These are phyloP conservation scores for Cucurbita moschata DNA, from an alignment of 306 rosid species.

Conservation along the genomic window DNA sequence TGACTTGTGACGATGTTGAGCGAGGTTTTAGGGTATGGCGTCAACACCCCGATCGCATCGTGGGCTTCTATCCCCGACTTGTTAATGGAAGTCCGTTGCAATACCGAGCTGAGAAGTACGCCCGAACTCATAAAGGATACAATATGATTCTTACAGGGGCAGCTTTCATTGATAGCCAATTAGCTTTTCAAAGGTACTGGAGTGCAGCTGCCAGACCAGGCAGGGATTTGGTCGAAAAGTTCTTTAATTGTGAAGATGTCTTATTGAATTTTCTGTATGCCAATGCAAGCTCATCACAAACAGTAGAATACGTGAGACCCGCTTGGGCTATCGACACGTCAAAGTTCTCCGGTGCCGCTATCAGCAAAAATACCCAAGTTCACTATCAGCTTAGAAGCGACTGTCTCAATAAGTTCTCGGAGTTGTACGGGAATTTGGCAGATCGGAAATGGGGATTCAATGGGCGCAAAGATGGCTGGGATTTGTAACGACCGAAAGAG, in stretches of 20 bases:
- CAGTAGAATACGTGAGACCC: conserved; percentile 86
- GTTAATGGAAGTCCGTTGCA: conserved; percentile 49
- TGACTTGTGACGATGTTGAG: conserved; percentile 91
- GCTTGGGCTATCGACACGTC: conserved; percentile 98
- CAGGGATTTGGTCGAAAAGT: conserved; percentile 57
- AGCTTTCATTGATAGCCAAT: conserved; percentile 63
- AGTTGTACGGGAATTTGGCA: conserved; percentile 55
- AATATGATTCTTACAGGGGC: conserved; percentile 98
- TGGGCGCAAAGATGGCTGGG: conserved; percentile 87
- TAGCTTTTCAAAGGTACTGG: conserved; percentile 82
- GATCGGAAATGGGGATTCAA: conserved; percentile 56
- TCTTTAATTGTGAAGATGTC: conserved; percentile 83
- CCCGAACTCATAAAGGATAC: conserved; percentile 65
- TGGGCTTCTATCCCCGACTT: conserved; percentile 92
- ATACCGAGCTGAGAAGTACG: conserved; percentile 68
- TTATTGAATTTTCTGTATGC: conserved; percentile 78
- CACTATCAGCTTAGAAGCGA: conserved; percentile 56
- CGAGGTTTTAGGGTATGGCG: conserved; percentile 94
- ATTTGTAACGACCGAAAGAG: conserved; percentile 36
- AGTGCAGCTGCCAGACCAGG: conserved; percentile 52
- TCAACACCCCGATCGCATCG: conserved; percentile 73
- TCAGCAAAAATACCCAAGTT: conserved; percentile 65
- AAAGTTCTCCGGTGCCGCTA: conserved; percentile 80
- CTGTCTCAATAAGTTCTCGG: conserved; percentile 62
- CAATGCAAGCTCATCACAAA: conserved; percentile 60